Conservation (phyloP, 371 early-diverging fungal genomes). For the Mortierella polycephala region DNA sequence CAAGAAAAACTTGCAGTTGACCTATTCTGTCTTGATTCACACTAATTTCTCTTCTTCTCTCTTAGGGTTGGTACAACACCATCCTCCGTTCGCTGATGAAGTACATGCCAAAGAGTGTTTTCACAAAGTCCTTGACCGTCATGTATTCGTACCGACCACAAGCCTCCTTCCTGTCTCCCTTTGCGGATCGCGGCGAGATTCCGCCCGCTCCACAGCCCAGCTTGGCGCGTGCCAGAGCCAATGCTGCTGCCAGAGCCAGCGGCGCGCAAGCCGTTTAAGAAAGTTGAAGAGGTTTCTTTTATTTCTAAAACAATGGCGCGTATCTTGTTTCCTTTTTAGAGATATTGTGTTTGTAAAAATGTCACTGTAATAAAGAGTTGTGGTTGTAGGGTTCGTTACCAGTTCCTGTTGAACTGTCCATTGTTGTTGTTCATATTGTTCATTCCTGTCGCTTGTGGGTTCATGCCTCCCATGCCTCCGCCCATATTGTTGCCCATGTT, state of each 20-base stretch:
- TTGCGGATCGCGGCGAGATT: conserved; percentile 9
- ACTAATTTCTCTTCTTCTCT: background rate
- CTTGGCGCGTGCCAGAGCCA: conserved; percentile 14
- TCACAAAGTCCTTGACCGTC: conserved; percentile 6
- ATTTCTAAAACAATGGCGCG: background rate
- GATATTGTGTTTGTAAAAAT: background rate
- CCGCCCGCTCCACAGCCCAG: conserved; percentile 15
- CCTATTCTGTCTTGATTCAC: background rate
- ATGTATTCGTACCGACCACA: conserved; percentile 24
- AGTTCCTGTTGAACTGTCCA: conserved; percentile 44
- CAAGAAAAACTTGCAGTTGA: background rate
- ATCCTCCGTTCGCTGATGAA: conserved; percentile 7
- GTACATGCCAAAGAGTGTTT: conserved; percentile 8
- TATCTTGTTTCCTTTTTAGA: background rate
- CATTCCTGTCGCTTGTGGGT: conserved; percentile 5
- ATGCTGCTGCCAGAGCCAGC: conserved; percentile 3
- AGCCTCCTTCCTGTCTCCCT: conserved; percentile 10
- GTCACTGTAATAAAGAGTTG: background rate
- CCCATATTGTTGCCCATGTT: conserved; percentile 14
- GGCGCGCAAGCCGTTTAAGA: conserved; percentile 10
- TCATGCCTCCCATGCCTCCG: conserved; percentile 23
- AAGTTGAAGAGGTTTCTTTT: background rate
- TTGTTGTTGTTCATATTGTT: conserved; percentile 44
- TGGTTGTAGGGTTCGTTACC: conserved; percentile 18
- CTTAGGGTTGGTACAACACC: conserved; percentile 1